Conservation (phyloP, 768 basidiomycete genomes). For the Lactarius psammicola region DNA sequence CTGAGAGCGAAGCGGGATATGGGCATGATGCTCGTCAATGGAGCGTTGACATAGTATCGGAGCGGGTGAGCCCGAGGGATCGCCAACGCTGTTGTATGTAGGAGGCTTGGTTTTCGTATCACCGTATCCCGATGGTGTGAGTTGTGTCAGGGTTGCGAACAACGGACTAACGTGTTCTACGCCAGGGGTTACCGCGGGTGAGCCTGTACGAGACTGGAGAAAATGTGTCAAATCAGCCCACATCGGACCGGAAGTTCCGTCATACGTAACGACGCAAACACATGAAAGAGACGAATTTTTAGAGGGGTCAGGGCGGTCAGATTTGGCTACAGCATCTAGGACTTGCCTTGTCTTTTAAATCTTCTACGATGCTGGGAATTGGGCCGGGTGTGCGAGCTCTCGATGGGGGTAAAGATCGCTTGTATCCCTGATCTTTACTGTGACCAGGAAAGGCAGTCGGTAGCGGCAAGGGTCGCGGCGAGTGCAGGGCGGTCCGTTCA, state of each 20-base stretch:
- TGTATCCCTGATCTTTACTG: slow-evolving; percentile 22
- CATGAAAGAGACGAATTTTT: not conserved
- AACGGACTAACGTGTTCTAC: slow-evolving; percentile 59
- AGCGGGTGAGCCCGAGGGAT: slow-evolving; percentile 21
- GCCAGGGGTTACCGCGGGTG: slow-evolving; percentile 41
- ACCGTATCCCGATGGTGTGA: slow-evolving; percentile 25
- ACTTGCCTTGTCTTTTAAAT: slow-evolving; percentile 64
- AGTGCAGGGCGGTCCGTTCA: slow-evolving; percentile 31
- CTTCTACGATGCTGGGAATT: slow-evolving; percentile 74
- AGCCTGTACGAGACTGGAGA: slow-evolving; percentile 42
- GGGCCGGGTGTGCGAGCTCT: slow-evolving; percentile 39
- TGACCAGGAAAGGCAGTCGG: slow-evolving; percentile 24
- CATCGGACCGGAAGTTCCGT: slow-evolving; percentile 16
- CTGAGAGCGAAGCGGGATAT: slow-evolving; percentile 42
- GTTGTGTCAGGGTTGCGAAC: slow-evolving; percentile 38
- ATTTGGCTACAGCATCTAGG: not conserved
- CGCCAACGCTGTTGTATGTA: slow-evolving; percentile 28
- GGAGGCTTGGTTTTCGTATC: slow-evolving; percentile 23
- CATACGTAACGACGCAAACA: not conserved
- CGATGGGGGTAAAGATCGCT: slow-evolving; percentile 26
- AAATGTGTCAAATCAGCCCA: too few species aligned
- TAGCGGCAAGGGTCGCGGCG: slow-evolving; percentile 22
- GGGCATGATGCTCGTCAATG: slow-evolving; percentile 33
- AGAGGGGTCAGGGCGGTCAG: not conserved
- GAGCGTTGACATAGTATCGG: slow-evolving; percentile 31